Base-by-base conservation (phyloP, 1,284 basidiomycete species). In the Hypsizygus ulmarius region DNA sequence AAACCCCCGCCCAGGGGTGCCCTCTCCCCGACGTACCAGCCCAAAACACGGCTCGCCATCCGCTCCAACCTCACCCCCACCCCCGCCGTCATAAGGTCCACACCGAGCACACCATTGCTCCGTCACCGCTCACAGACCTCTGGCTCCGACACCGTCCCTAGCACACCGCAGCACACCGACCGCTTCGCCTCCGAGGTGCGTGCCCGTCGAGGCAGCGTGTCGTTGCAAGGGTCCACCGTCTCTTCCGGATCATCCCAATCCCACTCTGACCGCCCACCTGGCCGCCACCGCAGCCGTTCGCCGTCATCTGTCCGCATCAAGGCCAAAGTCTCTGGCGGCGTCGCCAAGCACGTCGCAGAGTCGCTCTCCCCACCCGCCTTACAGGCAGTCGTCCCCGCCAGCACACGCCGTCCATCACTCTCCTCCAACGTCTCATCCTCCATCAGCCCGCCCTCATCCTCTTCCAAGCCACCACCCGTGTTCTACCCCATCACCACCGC, bases 401-500 rank as follows among this genome's bases (percentile, higher is more conserved):
- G 58, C 32, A 39, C 60, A 32, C 69, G 72, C 12, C 72, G 77
- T 39, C 60, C 74, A 8, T 69, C 72, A 4, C 77, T 79, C 27
- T 70, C 75, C 3, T 71, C 77, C 27, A 63, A 53, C 43, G 52
- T 67, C 38, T 68, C 71, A 21, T 55, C 66, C 39, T 63, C 66
- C 54, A 52, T 64, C 57, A 25, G 21, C 21, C 21, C 21, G 7
- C 21, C 21, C 21, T 25, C 21, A 25, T 25, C 21, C 21, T 25
- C 21, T 7, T 25, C 21, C 21, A 25, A 25, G 21, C 51, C 51
- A 56, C 52, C 64, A n/a, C 56, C 62, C 29, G 56, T 56, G 30
- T 68, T 79, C 44, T 79, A 82, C 55, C 78, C 81, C n/a, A 82
- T 81, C 38, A 81, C 79, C 6, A 76, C 78, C 12, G 66, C 69